Evolutionary conservation across 2,329 filamentous ascomycete species (phyloP).

Genomic region (Fusarium devonianum): DNA sequence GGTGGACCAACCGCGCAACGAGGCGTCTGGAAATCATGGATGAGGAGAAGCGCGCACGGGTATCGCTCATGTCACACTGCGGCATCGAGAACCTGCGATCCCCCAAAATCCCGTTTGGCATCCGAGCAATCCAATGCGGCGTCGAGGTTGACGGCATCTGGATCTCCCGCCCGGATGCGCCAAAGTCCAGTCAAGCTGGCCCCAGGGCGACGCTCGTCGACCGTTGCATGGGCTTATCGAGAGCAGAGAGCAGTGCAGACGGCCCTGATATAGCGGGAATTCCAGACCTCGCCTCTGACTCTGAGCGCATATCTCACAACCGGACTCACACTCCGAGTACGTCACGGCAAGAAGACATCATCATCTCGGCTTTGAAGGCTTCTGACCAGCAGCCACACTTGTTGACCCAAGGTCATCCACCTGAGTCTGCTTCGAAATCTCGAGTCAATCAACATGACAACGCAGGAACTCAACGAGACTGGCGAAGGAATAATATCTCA

Average conservation of each 20-base stretch:
- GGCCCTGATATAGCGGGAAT: constrained; percentile 14
- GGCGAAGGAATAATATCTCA: constrained; percentile 3
- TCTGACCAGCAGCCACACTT: background rate
- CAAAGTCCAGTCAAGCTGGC: constrained; percentile 38
- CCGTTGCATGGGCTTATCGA: constrained; percentile 15
- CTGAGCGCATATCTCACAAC: background rate
- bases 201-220: constrained; percentile 39
- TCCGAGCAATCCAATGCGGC: constrained; percentile 83
- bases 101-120: constrained; percentile 81
- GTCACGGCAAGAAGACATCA: constrained; percentile 15
- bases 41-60: constrained; percentile 66
- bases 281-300: background rate
- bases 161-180: constrained; percentile 64
- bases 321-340: background rate
- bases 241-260: constrained; percentile 36
- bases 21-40: constrained; percentile 69
- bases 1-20: constrained; percentile 63
- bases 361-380: constrained; percentile 1
- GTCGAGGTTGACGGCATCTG: constrained; percentile 87
- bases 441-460: background rate
- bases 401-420: background rate
- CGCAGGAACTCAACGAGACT: background rate
- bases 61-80: constrained; percentile 62
- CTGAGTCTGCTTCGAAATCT: background rate
- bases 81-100: constrained; percentile 52